Percentiles rank a stretch among this genome's conserved stretches.
phyloP scores from a whole-genome alignment of 2,329 filamentous ascomycete species.

The Venturiaceae sp. region DNA sequence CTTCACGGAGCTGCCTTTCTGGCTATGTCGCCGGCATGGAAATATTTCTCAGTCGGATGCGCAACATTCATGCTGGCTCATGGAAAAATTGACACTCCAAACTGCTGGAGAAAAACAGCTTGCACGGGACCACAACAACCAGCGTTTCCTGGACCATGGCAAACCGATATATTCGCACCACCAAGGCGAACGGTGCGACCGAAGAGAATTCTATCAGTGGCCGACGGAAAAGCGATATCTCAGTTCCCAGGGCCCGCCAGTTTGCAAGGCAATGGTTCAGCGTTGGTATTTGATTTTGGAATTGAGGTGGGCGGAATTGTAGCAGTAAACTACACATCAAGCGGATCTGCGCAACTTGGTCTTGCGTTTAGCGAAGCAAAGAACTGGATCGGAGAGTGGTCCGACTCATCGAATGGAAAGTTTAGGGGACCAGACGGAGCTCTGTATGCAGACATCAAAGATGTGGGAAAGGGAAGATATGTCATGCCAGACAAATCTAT shows the following conservation, averaged over 20 bases:
- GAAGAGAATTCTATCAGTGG: slow-evolving; percentile 28
- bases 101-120: slow-evolving; percentile 46
- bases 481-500: slow-evolving; percentile 34
- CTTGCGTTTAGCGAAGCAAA: slow-evolving; percentile 33
- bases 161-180: slow-evolving; percentile 48
- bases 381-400: slow-evolving; percentile 32
- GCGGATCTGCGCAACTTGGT: slow-evolving; percentile 21
- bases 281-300: slow-evolving; percentile 50
- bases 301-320: slow-evolving; percentile 48
- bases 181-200: slow-evolving; percentile 41
- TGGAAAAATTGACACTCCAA: not conserved
- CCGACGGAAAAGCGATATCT: slow-evolving; percentile 21
- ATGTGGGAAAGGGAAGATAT: slow-evolving; percentile 24
- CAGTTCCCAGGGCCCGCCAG: slow-evolving; percentile 19
- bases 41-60: not conserved
- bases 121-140: slow-evolving; percentile 41
- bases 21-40: not conserved
- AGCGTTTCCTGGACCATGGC: slow-evolving; percentile 49
- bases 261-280: slow-evolving; percentile 38
- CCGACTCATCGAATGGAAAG: slow-evolving; percentile 31
- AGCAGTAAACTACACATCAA: slow-evolving; percentile 38
- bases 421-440: slow-evolving; percentile 33
- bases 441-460: slow-evolving; percentile 32
- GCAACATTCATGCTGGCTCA: not conserved
- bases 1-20: not conserved